Evolutionary conservation across 768 basidiomycete species (phyloP).

Genomic region (Termitomyces sp.): DNA sequence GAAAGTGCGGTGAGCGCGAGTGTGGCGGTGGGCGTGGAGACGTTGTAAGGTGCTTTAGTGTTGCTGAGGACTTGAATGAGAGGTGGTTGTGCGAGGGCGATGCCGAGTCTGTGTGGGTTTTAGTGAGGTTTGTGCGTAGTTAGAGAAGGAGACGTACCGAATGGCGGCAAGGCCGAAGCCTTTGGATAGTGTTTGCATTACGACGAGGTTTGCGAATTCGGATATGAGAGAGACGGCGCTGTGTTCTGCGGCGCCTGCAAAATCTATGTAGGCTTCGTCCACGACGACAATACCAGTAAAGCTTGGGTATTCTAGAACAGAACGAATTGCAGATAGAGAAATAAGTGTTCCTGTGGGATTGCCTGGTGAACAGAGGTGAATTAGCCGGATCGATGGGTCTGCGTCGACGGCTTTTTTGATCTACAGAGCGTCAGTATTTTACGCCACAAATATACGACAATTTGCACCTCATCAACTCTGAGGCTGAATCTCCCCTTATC

Average conservation of each 20-base stretch:
- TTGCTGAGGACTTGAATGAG: constrained; percentile 90
- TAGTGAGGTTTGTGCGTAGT: neutral
- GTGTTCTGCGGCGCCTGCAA: constrained; percentile 50
- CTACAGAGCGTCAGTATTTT: constrained; percentile 33
- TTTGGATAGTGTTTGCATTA: constrained; percentile 97
- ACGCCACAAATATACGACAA: neutral
- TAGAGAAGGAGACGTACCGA: constrained; percentile 50
- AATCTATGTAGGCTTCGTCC: constrained; percentile 98
- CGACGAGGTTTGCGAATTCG: constrained; percentile 84
- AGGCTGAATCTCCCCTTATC: constrained; percentile 71
- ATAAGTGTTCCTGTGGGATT: constrained; percentile 94
- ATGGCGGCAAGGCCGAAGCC: constrained; percentile 96
- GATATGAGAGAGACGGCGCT: constrained; percentile 71
- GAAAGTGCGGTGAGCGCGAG: constrained; percentile 81
- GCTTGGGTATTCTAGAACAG: constrained; percentile 69
- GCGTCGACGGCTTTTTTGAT: constrained; percentile 65
- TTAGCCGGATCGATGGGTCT: constrained; percentile 81
- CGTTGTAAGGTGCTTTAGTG: constrained; percentile 97
- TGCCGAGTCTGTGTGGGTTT: constrained; percentile 63
- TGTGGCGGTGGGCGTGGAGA: constrained; percentile 84
- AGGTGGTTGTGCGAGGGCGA: constrained; percentile 86
- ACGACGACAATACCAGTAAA: constrained; percentile 93
- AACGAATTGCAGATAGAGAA: constrained; percentile 62
- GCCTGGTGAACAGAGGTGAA: constrained; percentile 95
- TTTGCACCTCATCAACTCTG: constrained; percentile 65